These are phyloP conservation scores for Ophiostoma sp. DNA, from an alignment of 2,329 filamentous ascomycete species.

Conservation along the genomic window DNA sequence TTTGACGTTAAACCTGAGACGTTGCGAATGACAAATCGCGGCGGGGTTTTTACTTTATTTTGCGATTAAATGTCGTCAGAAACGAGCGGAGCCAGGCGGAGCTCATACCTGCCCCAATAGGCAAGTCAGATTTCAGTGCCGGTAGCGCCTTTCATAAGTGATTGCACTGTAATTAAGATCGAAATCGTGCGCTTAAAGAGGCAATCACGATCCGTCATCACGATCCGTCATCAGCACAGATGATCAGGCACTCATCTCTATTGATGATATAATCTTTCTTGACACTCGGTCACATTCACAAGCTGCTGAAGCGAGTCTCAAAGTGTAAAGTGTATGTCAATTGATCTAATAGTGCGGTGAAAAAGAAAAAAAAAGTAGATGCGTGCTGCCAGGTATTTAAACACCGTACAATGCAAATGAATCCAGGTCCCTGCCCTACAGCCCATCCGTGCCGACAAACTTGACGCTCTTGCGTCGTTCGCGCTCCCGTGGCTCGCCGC, in stretches of 20 bases:
- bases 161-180: slow-evolving; percentile 6
- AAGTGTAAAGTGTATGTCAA: background rate
- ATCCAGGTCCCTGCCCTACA: background rate
- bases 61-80: background rate
- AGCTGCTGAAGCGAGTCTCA: too few species aligned
- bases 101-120: background rate
- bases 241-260: too few species aligned
- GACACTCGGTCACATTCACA: background rate
- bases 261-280: too few species aligned
- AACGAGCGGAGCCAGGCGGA: background rate
- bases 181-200: background rate
- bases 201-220: background rate
- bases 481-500: slow-evolving; percentile 35
- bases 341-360: background rate
- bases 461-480: slow-evolving; percentile 61
- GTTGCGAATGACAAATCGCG: slow-evolving; percentile 10
- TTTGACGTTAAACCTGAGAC: background rate
- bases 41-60: background rate
- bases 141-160: background rate
- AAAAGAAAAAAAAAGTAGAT: background rate
- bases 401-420: background rate
- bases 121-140: slow-evolving; percentile 1
- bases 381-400: background rate
- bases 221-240: too few species aligned
- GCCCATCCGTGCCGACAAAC: slow-evolving; percentile 44